Evolutionary conservation across 306 rosid genomes (phyloP).

Genomic region (Cicer pinnatifidum): DNA sequence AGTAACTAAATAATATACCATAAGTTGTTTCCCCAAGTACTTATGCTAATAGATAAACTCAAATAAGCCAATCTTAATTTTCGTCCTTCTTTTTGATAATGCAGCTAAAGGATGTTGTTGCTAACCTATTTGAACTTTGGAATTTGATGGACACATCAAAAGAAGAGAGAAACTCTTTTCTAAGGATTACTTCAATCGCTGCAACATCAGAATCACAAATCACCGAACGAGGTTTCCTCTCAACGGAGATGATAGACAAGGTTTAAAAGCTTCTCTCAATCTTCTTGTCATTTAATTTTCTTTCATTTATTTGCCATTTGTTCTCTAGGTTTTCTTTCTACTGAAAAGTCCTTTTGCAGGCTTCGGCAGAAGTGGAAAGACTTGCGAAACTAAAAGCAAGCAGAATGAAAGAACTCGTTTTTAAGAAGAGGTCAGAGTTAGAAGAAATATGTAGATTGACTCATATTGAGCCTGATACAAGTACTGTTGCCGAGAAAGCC

Average conservation of each 20-base stretch:
- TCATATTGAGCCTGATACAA: conserved; percentile 86
- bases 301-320: not conserved
- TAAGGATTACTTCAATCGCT: conserved; percentile 59
- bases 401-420: conserved; percentile 94
- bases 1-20: no score
- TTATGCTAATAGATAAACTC: no score
- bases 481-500: conserved; percentile 87
- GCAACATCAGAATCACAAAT: conserved; percentile 67
- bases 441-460: conserved; percentile 84
- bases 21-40: no score
- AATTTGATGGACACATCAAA: conserved; percentile 94
- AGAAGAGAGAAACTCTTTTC: conserved; percentile 74
- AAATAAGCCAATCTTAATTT: not conserved
- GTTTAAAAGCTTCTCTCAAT: conserved; percentile 48
- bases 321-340: not conserved
- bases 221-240: conserved; percentile 72
- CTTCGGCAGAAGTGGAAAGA: conserved; percentile 86
- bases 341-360: conserved; percentile 54
- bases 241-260: conserved; percentile 76
- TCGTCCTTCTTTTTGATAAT: conserved; percentile 38
- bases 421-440: conserved; percentile 81
- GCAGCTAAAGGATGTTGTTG: conserved; percentile 81
- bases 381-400: conserved; percentile 85
- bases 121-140: conserved; percentile 82
- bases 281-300: not conserved